Evolutionary conservation across 257 asterid genomes (phyloP).

Genomic region (Solanum tarijense): DNA sequence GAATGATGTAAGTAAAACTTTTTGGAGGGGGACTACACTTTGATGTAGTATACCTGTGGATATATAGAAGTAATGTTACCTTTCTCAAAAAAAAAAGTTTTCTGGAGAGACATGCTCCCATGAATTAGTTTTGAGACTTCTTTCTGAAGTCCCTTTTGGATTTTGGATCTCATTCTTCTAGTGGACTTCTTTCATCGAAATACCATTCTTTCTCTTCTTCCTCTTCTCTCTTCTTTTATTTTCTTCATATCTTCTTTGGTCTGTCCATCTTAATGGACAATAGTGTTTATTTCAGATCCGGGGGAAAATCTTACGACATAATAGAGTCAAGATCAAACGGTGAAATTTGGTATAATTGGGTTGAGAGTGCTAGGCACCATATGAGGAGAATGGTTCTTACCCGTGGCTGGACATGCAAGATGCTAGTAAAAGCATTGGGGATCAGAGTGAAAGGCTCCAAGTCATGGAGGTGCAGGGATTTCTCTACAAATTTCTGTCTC

Average conservation of each 20-base stretch:
- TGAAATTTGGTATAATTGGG: neutral
- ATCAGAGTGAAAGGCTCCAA: neutral
- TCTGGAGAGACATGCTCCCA: neutral
- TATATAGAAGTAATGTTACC: no score
- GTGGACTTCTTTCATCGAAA: neutral
- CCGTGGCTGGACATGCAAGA: neutral
- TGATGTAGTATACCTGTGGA: no score
- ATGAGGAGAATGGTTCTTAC: neutral
- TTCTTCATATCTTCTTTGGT: neutral
- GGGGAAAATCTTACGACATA: neutral
- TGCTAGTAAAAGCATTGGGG: neutral
- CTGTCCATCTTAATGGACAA: neutral
- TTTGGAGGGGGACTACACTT: no score
- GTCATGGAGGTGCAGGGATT: neutral
- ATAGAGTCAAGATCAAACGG: neutral
- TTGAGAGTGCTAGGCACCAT: neutral
- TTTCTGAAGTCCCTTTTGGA: neutral
- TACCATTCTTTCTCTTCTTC: neutral
- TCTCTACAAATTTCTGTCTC: neutral
- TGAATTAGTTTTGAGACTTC: neutral
- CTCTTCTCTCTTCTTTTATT: neutral
- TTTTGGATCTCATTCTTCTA: neutral
- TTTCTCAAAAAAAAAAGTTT: no score
- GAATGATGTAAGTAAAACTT: no score
- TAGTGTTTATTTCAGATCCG: neutral